Base-by-base conservation (phyloP, 441 rosid species). In the Manihot esculenta region DNA sequence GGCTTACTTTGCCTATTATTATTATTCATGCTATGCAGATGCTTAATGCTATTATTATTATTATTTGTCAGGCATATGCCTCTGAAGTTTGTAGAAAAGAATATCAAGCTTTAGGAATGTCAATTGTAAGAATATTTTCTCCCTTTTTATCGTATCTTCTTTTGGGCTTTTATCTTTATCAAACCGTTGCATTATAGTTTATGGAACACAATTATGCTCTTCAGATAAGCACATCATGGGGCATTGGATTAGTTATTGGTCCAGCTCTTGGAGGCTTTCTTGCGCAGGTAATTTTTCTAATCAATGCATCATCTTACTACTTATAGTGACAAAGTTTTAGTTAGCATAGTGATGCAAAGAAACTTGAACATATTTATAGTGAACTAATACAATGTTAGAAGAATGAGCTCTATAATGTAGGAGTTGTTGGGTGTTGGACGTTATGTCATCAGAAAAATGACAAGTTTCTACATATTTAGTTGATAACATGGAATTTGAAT, bases 221-320 rank as follows among this genome's bases (percentile, higher is more conserved):
- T 59, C 77, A 83, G 86, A 66, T 85, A 51, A 81, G 84, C 75
- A 78, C 87, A 61, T 73, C 89, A 23, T 85, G 89, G 87, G 89
- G 87, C 45, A 73, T 81, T 45, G 87, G 87, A 49, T 71, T 85
- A 64, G 79, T 85, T 68, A 71, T 85, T 27, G 89, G 89, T 68
- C 89, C 89, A 21, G 85, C 87, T 62, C 56, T 85, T 33, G 89
- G 89, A 71, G 89, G 89, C 33, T 83, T 79, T 71, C 78, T 85
- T 59, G 84, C 89, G 9, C 85, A 76, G 89, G 89, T 80, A 75
- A 18, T 68, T 66, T 66, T 35, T 63, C 24, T 64, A 14, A 15
- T 7, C 9, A 3, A 48, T 48, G n/a, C 70, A 6, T 58, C 26
- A 24, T 27, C 10, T 45, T 23, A 53, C 49, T n/a, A 30, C 12